Evolutionary conservation across 1,139 yeast genomes (phyloP), one percentile per base, ranked within the genome.

Genomic region (Yarrowia galli): DNA sequence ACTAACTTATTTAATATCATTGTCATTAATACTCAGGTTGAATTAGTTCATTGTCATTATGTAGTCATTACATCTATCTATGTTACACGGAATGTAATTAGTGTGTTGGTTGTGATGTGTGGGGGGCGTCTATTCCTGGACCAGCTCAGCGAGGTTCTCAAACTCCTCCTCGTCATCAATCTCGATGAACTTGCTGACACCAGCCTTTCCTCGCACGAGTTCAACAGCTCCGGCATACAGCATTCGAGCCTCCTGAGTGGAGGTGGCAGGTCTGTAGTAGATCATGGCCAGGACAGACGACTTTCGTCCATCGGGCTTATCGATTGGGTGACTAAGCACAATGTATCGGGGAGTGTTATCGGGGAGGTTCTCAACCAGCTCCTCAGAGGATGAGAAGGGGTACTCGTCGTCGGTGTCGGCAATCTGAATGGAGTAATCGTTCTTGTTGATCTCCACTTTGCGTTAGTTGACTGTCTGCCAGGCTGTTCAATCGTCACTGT

Each of bases 191-290:
- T 84, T 85, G 49, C 87, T 81, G 16, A 89, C 93, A 16, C 95
- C 93, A 20, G 96, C 91, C 74, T 88, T 88, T 68, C 85, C 88
- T 75, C 95, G 83, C 70, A 92, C 84, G 72, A 88, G 79, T 75
- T 92, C 97, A 35, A 91, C 85, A 0, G 97, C 96, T 2, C 96
- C 97, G 1, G 97, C 98, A 74, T 91, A 92, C 65, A 91, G 79
- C 97, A 92, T 92, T 75, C 89, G 85, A 75, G 85, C 81, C 68
- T 88, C 91, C 75, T 88, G 95, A 20, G 90, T 89, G 22, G 92
- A 84, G 0, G 97, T 91, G 32, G 88, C 89, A 2, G 98, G 98
- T 69, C 91, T 84, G 88, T 95, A 92, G 77, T 92, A 92, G 32
- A 92, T 73, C 76, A 93, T 79, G 1, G 92, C 92, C 71, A 90